Evolutionary conservation across 2,329 filamentous ascomycete genomes (phyloP), one percentile per base, ranked within the genome.

Genomic region (Emmonsiellopsis sp.): DNA sequence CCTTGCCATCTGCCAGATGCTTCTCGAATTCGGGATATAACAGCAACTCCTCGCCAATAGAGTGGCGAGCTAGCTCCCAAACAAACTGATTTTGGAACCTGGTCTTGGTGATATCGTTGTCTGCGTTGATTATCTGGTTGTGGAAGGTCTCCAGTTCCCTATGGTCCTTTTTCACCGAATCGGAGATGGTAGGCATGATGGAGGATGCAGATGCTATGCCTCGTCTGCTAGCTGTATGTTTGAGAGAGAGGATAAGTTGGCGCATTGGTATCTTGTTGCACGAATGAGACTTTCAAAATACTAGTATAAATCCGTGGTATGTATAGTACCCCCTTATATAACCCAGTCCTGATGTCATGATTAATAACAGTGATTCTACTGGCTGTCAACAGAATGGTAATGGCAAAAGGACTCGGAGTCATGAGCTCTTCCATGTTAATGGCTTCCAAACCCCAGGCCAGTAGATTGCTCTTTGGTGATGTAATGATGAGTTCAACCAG

Each of bases 21-120:
- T 76, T 73, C 59, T 80, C 76, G 17, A 82, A 66, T 1, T 74
- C 77, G 0, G 79, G 79, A 54, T 81, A 81, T 0, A 81, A 66
- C 6, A 81, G 65, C 49, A 79, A 60, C 56, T 79, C 77, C 54
- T 80, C 75, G 6, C 70, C 74, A 48, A 78, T 67, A 0, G 74
- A 71, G 59, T 79, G 76, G 5, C 76, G 73, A 32, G 76, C 73
- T 1, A 79, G 64, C 56, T 77, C 74, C 77, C 77, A 79, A 10
- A 71, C 73, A 55, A 79, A 77, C 50, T 76, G 72, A 53, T 79
- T 78, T 55, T 75, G 72, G 52, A 67, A 77, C 9, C 72, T 68
- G 6, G 63, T 65, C 52, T 74, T 68, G 31, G 72, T 66, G 36
- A 76, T 74, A 36, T 60, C 58, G 47, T 77, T 69, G 14, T 58